Conservation (phyloP, 345 rosid genomes). For the Rhizophora apiculata region DNA sequence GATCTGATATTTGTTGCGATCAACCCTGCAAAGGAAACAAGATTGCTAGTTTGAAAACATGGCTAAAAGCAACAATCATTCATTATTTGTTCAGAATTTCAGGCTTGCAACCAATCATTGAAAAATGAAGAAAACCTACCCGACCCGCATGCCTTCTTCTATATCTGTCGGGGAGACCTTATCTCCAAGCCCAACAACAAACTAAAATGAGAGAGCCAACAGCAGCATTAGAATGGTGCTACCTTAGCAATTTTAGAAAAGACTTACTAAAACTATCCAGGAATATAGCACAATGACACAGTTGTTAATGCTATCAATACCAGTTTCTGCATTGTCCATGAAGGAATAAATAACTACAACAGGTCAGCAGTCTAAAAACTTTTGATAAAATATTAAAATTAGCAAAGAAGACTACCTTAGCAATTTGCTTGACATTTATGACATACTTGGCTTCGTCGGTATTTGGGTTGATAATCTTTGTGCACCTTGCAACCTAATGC, state of each 20-base stretch:
- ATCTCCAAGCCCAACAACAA: conserved; percentile 97
- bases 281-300: neutral
- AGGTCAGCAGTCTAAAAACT: no score
- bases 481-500: conserved; percentile 86
- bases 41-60: conserved; percentile 9
- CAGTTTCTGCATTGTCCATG: neutral
- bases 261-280: neutral
- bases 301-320: neutral
- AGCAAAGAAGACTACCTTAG: no score
- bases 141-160: conserved; percentile 99
- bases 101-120: no score
- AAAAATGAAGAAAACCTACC: conserved; percentile 43
- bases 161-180: conserved; percentile 95
- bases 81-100: no score
- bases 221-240: neutral
- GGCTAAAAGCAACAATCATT: neutral
- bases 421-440: conserved; percentile 94
- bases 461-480: conserved; percentile 91
- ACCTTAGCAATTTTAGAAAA: neutral
- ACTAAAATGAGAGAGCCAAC: conserved; percentile 36
- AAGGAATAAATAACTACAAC: conserved; percentile 18
- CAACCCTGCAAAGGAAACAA: conserved; percentile 59
- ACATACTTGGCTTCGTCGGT: conserved; percentile 96
- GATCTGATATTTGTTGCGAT: conserved; percentile 93
- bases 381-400: no score